A percentile compares a stretch with the other conserved stretches of the same genome.
Evolutionary conservation across 768 basidiomycete genomes (phyloP).

Genomic region (Tylopilus intermedius): DNA sequence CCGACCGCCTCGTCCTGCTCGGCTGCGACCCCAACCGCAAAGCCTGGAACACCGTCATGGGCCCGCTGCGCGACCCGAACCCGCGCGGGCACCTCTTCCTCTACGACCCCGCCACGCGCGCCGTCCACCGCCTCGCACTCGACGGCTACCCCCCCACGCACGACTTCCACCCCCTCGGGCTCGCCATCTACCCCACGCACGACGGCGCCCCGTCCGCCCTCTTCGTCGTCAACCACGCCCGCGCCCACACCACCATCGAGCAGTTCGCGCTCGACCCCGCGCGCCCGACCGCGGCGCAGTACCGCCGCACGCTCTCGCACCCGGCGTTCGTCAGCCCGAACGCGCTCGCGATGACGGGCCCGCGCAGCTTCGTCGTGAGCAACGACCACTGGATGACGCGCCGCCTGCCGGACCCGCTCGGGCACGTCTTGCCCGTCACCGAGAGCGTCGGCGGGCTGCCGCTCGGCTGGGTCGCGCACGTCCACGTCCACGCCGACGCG

Average conservation of each 20-base stretch:
- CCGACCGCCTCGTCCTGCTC: conserved; percentile 42
- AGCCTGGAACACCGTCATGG: conserved; percentile 75
- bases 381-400: conserved; percentile 71
- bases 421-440: conserved; percentile 44
- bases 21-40: conserved; percentile 43
- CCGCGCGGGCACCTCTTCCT: conserved; percentile 63
- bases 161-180: conserved; percentile 70
- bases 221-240: conserved; percentile 68
- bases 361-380: conserved; percentile 64
- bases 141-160: conserved; percentile 50
- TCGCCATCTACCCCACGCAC: conserved; percentile 52
- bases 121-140: conserved; percentile 40
- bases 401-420: conserved; percentile 48
- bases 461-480: conserved; percentile 53
- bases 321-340: conserved; percentile 63
- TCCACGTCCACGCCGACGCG: conserved; percentile 33
- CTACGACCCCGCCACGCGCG: conserved; percentile 30
- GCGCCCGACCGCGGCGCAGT: conserved; percentile 38
- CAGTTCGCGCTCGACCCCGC: conserved; percentile 54
- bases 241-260: conserved; percentile 57
- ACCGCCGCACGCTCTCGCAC: conserved; percentile 56
- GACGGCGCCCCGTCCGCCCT: conserved; percentile 48
- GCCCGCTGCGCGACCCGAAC: conserved; percentile 55
- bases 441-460: conserved; percentile 58
- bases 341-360: conserved; percentile 58